phyloP scores from a whole-genome alignment of 805 yeast species.

The Candida schatavii region DNA sequence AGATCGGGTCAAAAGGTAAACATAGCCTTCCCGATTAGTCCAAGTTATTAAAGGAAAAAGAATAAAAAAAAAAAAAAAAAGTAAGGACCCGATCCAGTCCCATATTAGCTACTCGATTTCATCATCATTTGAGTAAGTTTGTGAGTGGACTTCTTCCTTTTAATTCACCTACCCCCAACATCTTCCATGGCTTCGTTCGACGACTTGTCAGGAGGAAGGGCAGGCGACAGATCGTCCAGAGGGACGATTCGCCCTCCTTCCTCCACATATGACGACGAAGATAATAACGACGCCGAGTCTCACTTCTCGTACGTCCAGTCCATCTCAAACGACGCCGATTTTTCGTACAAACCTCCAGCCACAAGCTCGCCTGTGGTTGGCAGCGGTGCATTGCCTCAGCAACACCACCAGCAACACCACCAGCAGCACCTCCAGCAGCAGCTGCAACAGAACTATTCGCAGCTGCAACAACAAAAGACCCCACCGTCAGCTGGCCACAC shows the following conservation, averaged over 20 bases:
- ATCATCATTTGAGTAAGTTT: no score
- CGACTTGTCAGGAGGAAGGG: neutral
- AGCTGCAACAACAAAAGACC: neutral
- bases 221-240: constrained; percentile 1
- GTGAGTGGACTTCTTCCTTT: no score
- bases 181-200: constrained; percentile 1
- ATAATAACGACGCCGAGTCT: constrained; percentile 1
- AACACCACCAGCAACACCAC: neutral
- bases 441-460: neutral
- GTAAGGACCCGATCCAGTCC: neutral
- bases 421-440: neutral
- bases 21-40: neutral
- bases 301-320: constrained; percentile 1
- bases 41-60: neutral
- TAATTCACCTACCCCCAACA: neutral
- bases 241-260: neutral
- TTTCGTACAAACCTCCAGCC: constrained; percentile 5
- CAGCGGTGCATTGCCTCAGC: neutral
- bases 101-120: neutral
- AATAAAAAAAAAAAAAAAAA: no score
- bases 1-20: constrained; percentile 1
- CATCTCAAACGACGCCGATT: constrained; percentile 8
- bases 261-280: neutral
- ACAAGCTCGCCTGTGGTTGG: neutral
- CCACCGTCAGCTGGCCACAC: neutral